Conservation (phyloP, 805 yeast genomes). For the Candida ovalis region DNA sequence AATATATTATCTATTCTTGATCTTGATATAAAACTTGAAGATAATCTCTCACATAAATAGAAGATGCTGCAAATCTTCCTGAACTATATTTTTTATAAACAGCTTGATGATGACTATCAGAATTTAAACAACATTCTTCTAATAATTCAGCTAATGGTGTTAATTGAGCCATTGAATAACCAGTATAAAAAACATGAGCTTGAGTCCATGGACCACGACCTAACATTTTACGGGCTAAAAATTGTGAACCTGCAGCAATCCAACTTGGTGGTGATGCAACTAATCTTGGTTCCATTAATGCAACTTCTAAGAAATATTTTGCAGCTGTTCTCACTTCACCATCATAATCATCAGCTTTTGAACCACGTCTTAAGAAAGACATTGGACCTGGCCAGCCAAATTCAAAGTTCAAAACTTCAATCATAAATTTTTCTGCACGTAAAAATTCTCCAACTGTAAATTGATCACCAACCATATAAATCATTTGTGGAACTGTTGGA, state of each 20-base stretch:
- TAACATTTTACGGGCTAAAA: conserved; percentile 66
- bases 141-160: conserved; percentile 72
- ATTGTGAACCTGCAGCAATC: conserved; percentile 84
- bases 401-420: conserved; percentile 68
- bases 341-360: conserved; percentile 89
- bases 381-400: conserved; percentile 85
- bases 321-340: conserved; percentile 78
- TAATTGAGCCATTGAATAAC: conserved; percentile 83
- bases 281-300: conserved; percentile 70
- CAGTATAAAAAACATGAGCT: conserved; percentile 85
- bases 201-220: conserved; percentile 81
- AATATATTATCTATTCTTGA: neutral
- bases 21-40: conserved; percentile 33
- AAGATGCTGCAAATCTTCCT: conserved; percentile 74
- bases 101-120: conserved; percentile 65
- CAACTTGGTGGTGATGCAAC: conserved; percentile 70
- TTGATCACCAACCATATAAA: conserved; percentile 81
- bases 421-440: conserved; percentile 75
- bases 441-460: conserved; percentile 72
- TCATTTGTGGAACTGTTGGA: conserved; percentile 82
- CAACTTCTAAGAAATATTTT: conserved; percentile 78
- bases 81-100: conserved; percentile 88
- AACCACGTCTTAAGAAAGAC: conserved; percentile 82
- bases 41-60: conserved; percentile 77
- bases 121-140: conserved; percentile 62